A percentile compares a stretch with the other conserved stretches of the same genome.
These are phyloP conservation scores for Globisporangium barbulae DNA, from an alignment of 352 stramenopile genomes.

Conservation along the genomic window DNA sequence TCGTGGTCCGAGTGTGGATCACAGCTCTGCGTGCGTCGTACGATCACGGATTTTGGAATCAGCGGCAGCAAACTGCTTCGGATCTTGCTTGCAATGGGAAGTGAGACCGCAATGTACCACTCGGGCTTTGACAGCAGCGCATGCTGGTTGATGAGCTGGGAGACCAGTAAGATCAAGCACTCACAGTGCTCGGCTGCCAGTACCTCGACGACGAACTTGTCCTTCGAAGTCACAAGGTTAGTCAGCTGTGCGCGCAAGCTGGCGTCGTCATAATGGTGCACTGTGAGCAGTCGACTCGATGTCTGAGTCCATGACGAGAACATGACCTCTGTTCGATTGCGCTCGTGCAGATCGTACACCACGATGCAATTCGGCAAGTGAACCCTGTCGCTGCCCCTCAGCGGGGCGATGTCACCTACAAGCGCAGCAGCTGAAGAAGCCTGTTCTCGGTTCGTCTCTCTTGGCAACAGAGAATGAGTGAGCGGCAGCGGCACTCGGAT, in stretches of 20 bases:
- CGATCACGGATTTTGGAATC: constrained; percentile 19
- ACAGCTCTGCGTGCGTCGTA: constrained; percentile 3
- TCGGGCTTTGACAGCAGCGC: constrained; percentile 41
- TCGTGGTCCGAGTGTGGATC: not conserved
- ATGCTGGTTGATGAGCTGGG: constrained; percentile 50
- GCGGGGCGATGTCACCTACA: constrained; percentile 1
- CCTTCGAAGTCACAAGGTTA: constrained; percentile 28
- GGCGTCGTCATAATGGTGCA: constrained; percentile 14
- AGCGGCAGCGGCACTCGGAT: not conserved
- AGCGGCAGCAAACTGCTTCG: constrained; percentile 28
- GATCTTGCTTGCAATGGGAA: constrained; percentile 27
- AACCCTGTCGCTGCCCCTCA: not conserved
- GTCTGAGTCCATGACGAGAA: constrained; percentile 12
- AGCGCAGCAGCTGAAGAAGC: not conserved
- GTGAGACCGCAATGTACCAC: constrained; percentile 42
- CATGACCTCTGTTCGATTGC: not conserved
- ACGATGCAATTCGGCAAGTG: constrained; percentile 11
- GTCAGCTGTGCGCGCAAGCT: constrained; percentile 16
- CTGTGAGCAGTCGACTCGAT: constrained; percentile 5
- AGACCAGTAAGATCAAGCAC: constrained; percentile 32
- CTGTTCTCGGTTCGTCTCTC: not conserved
- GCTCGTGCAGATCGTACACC: constrained; percentile 12
- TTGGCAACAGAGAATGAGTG: not conserved
- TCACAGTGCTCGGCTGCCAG: constrained; percentile 27
- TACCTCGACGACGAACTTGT: constrained; percentile 41